Conservation (phyloP, 1,139 yeast species). For the Candida albicans region DNA sequence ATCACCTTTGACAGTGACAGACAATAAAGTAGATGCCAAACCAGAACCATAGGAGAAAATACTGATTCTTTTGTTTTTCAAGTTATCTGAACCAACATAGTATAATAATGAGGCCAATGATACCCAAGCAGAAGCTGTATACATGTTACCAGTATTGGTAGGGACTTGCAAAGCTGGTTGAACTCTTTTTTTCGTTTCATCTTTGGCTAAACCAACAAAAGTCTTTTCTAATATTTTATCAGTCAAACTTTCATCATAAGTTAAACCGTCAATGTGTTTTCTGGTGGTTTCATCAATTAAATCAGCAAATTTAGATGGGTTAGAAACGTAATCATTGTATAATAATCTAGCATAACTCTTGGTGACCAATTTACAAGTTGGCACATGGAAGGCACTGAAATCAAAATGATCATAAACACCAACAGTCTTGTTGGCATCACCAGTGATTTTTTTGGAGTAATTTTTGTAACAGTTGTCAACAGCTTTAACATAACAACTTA, state of each 20-base stretch:
- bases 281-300: conserved; percentile 55
- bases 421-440: conserved; percentile 53
- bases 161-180: conserved; percentile 83
- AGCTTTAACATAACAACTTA: conserved; percentile 92
- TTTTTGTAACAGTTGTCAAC: conserved; percentile 81
- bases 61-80: conserved; percentile 85
- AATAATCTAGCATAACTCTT: conserved; percentile 91
- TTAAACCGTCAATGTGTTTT: conserved; percentile 51
- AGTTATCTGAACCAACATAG: conserved; percentile 69
- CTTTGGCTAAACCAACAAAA: conserved; percentile 79
- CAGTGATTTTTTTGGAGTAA: conserved; percentile 78
- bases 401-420: conserved; percentile 76
- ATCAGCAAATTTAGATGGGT: conserved; percentile 61
- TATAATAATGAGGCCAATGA: conserved; percentile 80
- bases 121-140: conserved; percentile 92
- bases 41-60: conserved; percentile 98
- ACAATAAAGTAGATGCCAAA: conserved; percentile 86
- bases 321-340: conserved; percentile 80
- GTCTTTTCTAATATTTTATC: conserved; percentile 85
- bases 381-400: conserved; percentile 97
- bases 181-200: conserved; percentile 65
- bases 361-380: conserved; percentile 92
- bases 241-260: conserved; percentile 75
- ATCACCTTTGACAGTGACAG: conserved; percentile 81
- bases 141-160: conserved; percentile 98